phyloP scores from a whole-genome alignment of 2,329 filamentous ascomycete species.

The Botrytis squamosa region DNA sequence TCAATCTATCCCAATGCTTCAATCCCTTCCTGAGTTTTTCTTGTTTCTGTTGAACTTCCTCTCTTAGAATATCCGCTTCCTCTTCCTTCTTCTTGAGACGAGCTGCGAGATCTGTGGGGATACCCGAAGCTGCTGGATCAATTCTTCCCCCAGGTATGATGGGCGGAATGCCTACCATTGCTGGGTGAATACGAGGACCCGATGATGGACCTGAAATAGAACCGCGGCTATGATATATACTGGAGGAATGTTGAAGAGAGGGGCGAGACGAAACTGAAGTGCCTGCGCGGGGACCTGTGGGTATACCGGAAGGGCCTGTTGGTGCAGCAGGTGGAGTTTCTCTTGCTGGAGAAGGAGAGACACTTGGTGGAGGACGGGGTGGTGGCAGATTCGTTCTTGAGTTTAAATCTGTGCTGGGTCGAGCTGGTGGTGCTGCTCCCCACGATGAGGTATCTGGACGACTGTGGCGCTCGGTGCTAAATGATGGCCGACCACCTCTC shows the following conservation, averaged over 20 bases:
- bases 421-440: constrained; percentile 33
- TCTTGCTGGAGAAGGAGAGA: constrained; percentile 35
- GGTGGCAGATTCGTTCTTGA: constrained; percentile 27
- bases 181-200: constrained; percentile 38
- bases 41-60: constrained; percentile 37
- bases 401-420: constrained; percentile 23
- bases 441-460: constrained; percentile 36
- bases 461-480: constrained; percentile 32
- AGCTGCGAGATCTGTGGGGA: constrained; percentile 33
- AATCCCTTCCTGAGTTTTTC: constrained; percentile 37
- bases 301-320: constrained; percentile 36
- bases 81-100: constrained; percentile 39
- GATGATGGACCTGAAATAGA: constrained; percentile 24
- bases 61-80: constrained; percentile 37
- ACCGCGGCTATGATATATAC: constrained; percentile 28
- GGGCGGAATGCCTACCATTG: constrained; percentile 37
- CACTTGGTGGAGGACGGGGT: constrained; percentile 31
- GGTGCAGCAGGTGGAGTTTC: constrained; percentile 30
- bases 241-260: constrained; percentile 33
- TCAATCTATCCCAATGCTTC: constrained; percentile 38
- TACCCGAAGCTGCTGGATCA: constrained; percentile 36
- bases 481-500: constrained; percentile 37
- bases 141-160: constrained; percentile 39
- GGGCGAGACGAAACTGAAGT: constrained; percentile 31
- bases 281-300: constrained; percentile 37